phyloP scores from a whole-genome alignment of 306 rosid genomes.

The Cucumis sativus region DNA sequence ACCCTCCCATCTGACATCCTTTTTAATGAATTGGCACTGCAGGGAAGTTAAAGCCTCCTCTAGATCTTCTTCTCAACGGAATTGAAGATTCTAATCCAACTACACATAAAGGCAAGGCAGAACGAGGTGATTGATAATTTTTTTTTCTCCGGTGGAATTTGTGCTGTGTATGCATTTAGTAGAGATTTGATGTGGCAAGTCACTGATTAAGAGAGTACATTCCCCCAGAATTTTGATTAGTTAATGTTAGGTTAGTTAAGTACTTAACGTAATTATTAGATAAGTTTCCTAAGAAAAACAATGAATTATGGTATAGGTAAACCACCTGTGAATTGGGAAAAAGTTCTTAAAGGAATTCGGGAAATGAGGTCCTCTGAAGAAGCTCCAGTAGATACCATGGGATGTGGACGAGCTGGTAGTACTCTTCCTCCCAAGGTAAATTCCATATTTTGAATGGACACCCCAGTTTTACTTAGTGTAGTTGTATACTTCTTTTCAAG shows the following conservation, averaged over 20 bases:
- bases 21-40: slow-evolving; percentile 1
- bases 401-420: slow-evolving; percentile 43
- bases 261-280: not conserved
- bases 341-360: slow-evolving; percentile 64
- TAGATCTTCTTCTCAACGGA: not conserved
- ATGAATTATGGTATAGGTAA: slow-evolving; percentile 28
- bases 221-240: not conserved
- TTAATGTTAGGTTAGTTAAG: not conserved
- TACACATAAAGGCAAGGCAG: slow-evolving; percentile 8
- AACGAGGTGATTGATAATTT: not conserved
- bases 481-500: not conserved
- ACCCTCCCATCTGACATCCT: not conserved
- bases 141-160: not conserved
- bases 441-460: not conserved
- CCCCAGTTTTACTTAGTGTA: not conserved
- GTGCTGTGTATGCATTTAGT: not conserved
- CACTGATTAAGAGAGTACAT: not conserved
- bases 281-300: not conserved
- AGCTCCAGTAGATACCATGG: slow-evolving; percentile 75
- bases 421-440: slow-evolving; percentile 63
- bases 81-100: slow-evolving; percentile 10
- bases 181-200: not conserved
- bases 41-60: slow-evolving; percentile 17
- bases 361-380: slow-evolving; percentile 56
- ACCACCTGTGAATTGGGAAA: slow-evolving; percentile 60